Conservation (phyloP, 805 yeast species). For the Vanderwaltozyma yarrowii region DNA sequence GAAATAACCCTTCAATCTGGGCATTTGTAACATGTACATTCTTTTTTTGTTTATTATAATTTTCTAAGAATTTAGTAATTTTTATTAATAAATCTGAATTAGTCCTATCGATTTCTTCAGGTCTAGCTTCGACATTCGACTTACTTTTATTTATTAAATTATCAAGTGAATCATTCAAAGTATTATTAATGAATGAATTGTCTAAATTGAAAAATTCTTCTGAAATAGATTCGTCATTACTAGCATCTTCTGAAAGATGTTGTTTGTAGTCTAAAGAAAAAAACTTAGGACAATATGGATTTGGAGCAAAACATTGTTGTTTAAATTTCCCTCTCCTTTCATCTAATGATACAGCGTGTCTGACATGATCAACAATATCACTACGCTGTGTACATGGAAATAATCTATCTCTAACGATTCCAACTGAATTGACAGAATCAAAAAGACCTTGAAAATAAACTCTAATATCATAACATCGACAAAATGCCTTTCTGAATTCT, state of each 20-base stretch:
- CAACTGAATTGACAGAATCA: slow-evolving; percentile 63
- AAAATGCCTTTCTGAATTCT: slow-evolving; percentile 47
- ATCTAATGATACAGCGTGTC: slow-evolving; percentile 61
- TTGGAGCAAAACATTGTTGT: slow-evolving; percentile 42
- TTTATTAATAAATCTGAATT: slow-evolving; percentile 1
- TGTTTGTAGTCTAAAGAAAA: slow-evolving; percentile 2
- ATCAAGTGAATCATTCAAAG: not conserved
- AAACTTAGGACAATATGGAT: slow-evolving; percentile 28
- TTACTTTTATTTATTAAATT: too few species aligned
- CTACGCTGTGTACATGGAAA: slow-evolving; percentile 49
- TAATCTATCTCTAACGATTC: slow-evolving; percentile 44
- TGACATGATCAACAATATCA: slow-evolving; percentile 43
- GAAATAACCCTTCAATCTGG: slow-evolving; percentile 1
- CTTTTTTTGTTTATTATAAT: not conserved
- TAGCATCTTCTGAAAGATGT: not conserved
- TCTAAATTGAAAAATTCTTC: too few species aligned
- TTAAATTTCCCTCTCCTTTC: slow-evolving; percentile 57
- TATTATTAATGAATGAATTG: too few species aligned
- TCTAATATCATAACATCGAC: slow-evolving; percentile 32
- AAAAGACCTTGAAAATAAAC: slow-evolving; percentile 57
- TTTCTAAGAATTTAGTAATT: slow-evolving; percentile 3
- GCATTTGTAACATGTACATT: not conserved
- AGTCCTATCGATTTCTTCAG: not conserved
- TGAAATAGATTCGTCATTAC: too few species aligned
- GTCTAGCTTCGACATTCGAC: too few species aligned